These are phyloP conservation scores for Lodderomyces oxycetoniae DNA, from an alignment of 1,139 yeast genomes.

Conservation along the genomic window DNA sequence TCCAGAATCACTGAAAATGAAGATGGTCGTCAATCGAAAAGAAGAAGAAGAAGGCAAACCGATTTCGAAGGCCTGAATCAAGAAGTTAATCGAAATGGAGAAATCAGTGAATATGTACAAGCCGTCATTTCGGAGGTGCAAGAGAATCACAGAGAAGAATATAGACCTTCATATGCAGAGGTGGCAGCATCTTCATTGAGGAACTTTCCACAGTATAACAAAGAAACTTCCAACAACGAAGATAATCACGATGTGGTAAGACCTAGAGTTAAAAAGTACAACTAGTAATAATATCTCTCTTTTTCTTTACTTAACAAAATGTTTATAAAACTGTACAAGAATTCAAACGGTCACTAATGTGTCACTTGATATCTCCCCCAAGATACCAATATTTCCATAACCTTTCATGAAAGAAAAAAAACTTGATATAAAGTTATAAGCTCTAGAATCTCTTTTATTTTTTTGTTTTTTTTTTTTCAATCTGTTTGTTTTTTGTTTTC, in stretches of 20 bases:
- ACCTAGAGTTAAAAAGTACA: too few species aligned
- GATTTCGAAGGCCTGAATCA: too few species aligned
- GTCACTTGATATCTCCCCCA: conserved; percentile 7
- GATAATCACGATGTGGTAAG: too few species aligned
- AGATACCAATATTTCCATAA: conserved; percentile 1
- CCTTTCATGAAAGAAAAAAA: too few species aligned
- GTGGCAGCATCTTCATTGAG: conserved; percentile 39
- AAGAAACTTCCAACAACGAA: conserved; percentile 1
- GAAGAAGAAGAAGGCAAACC: conserved; percentile 6
- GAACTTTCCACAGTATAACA: conserved; percentile 1
- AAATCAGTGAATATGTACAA: conserved; percentile 6
- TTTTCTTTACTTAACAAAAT: too few species aligned
- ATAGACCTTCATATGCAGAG: conserved; percentile 27
- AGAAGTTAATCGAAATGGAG: not conserved
- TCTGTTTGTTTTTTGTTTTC: not conserved
- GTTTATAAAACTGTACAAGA: too few species aligned
- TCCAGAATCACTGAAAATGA: conserved; percentile 1
- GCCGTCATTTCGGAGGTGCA: conserved; percentile 9
- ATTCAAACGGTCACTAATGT: too few species aligned
- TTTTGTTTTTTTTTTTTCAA: too few species aligned
- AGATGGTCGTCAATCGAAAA: not conserved
- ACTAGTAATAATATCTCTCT: too few species aligned
- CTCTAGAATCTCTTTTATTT: not conserved
- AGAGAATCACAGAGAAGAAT: conserved; percentile 6
- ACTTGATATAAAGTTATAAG: too few species aligned